Evolutionary conservation across 257 asterid species (phyloP), one percentile per base, ranked within the genome.

Genomic region (Solanum tarijense): DNA sequence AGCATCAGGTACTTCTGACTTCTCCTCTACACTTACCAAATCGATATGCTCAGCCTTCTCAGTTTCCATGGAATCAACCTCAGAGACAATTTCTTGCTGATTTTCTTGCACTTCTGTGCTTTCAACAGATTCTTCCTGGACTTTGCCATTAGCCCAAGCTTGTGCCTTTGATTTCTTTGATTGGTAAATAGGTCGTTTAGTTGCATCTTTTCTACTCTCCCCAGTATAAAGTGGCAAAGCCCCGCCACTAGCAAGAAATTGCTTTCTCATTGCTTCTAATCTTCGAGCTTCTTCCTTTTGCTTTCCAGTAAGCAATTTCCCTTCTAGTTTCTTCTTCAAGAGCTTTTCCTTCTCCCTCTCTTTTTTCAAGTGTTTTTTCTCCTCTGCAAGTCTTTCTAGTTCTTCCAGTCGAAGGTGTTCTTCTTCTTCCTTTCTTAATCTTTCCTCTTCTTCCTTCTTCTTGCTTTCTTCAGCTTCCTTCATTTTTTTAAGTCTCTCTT

Each of bases 261-360:
- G 98, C 65, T 94, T 95, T 91, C 98, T 92, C 95, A 94, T 93
- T 86, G 96, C 94, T 91, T n/a, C n/a, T n/a, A n/a, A n/a, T n/a
- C n/a, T n/a, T n/a, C n/a, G n/a, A n/a, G 96, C 94, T 91, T 94
- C 98, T 90, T 95, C 98, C 93, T 95, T 96, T 89, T 96, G 98
- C 92, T 94, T 97, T 86, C 93, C 97, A 0, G 99, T 96, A 68
- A 95, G 91, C 72, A 93, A 91, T 89, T 91, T 97, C 68, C 99
- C 99, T 78, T 97, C 98, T 89, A 66, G 94, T 89, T 94, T 97
- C 91, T 94, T 96, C 95, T 93, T 95, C 91, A 89, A 86, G 65
- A 94, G 90, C 88, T 95, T 97, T 90, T 94, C 98, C 92, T 94
- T 97, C 87, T 95, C 99, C 88, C 78, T 94, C 90, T 97, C 98